Evolutionary conservation across 495 filamentous ascomycete genomes (phyloP).

Genomic region (Penicillium lagena): DNA sequence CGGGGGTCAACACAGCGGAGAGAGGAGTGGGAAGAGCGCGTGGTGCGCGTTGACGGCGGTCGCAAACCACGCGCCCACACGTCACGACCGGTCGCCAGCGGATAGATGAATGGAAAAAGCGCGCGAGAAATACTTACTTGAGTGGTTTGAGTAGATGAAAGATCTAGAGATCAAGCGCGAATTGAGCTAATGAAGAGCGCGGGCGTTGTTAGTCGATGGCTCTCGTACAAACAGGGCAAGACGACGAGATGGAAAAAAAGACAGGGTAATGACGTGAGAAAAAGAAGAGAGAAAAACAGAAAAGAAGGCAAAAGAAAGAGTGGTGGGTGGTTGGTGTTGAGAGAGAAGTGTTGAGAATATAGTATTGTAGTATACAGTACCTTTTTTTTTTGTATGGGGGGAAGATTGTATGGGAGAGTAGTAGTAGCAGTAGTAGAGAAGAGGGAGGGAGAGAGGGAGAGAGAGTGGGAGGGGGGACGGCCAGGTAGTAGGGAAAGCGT

Average conservation of each 20-base stretch:
- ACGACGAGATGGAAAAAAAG: conserved; percentile 13
- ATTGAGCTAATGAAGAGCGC: not conserved
- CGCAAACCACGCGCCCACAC: too few species aligned
- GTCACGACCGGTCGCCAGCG: too few species aligned
- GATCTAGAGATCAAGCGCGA: not conserved
- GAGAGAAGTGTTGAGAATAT: conserved; percentile 27
- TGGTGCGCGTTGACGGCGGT: too few species aligned
- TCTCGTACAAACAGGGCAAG: too few species aligned
- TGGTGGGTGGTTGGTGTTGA: conserved; percentile 12
- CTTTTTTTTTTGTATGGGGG: conserved; percentile 46
- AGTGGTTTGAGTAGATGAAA: not conserved
- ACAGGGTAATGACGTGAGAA: conserved; percentile 6
- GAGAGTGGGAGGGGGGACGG: conserved; percentile 30
- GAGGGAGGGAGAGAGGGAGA: conserved; percentile 42
- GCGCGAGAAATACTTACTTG: not conserved
- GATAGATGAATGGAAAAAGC: not conserved
- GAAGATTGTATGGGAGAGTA: conserved; percentile 54
- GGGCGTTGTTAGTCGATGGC: not conserved
- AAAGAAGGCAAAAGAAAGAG: conserved; percentile 9
- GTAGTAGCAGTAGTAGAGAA: conserved; percentile 46
- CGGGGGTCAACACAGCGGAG: not conserved
- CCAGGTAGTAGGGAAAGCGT: conserved; percentile 52
- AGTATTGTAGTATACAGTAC: conserved; percentile 32
- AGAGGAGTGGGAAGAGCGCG: not conserved
- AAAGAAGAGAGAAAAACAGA: conserved; percentile 13